Percentiles rank a stretch among this genome's conserved stretches.
These are phyloP conservation scores for Pseudofabraea citricarpa DNA, from an alignment of 2,329 filamentous ascomycete genomes.

Conservation along the genomic window DNA sequence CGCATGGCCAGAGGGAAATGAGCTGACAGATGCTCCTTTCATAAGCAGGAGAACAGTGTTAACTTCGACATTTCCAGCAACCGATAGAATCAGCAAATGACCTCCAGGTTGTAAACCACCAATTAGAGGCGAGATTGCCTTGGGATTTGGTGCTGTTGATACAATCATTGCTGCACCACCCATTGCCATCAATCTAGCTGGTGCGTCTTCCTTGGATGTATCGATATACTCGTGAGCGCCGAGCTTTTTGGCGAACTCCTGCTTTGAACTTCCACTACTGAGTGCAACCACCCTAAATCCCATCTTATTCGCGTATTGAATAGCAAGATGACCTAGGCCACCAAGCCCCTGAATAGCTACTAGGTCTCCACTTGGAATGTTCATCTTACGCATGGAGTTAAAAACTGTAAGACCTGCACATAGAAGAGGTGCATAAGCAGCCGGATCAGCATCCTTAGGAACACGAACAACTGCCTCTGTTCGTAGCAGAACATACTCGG, in stretches of 20 bases:
- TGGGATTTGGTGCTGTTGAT: constrained; percentile 56
- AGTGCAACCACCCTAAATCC: constrained; percentile 69
- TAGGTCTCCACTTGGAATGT: constrained; percentile 44
- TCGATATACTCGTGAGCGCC: constrained; percentile 60
- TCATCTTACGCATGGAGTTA: constrained; percentile 51
- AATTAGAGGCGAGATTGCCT: constrained; percentile 48
- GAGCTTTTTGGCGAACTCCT: constrained; percentile 57
- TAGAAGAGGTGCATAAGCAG: constrained; percentile 52
- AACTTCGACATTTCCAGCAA: constrained; percentile 40
- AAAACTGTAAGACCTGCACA: constrained; percentile 64
- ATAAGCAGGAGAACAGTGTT: constrained; percentile 36
- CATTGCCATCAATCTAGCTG: constrained; percentile 45
- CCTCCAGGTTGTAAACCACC: constrained; percentile 48
- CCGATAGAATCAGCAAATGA: constrained; percentile 57
- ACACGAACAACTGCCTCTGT: constrained; percentile 56
- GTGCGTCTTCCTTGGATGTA: constrained; percentile 45
- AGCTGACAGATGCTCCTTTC: constrained; percentile 57
- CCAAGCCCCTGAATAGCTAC: constrained; percentile 66
- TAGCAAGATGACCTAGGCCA: constrained; percentile 71
- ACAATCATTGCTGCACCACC: constrained; percentile 60
- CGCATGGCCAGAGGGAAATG: constrained; percentile 59
- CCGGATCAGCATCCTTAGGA: constrained; percentile 46
- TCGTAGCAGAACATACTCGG: constrained; percentile 57
- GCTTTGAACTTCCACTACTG: constrained; percentile 61
- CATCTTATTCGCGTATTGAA: constrained; percentile 73